Percentiles rank a stretch among this genome's conserved stretches.
phyloP scores from a whole-genome alignment of 257 asterid species.

The Buddleja alternifolia region DNA sequence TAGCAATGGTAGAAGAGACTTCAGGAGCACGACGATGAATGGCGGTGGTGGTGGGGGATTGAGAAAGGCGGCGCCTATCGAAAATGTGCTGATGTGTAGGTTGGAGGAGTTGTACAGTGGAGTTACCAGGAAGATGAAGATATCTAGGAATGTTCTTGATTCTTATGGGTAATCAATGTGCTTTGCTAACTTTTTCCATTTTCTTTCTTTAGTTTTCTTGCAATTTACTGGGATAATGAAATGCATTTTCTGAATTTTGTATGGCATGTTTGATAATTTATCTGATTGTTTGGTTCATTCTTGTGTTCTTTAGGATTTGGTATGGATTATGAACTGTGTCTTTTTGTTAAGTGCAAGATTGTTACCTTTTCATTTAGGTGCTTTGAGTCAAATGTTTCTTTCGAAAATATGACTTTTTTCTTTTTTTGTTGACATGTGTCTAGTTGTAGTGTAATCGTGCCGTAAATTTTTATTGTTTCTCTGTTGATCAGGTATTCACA shows the following conservation, averaged over 20 bases:
- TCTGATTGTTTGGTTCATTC: too few relatives aligned
- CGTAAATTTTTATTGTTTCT: too few relatives aligned
- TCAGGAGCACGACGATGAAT: constrained; percentile 68
- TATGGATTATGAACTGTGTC: too few relatives aligned
- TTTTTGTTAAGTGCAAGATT: too few relatives aligned
- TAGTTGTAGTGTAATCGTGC: neutral
- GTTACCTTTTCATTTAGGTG: too few relatives aligned
- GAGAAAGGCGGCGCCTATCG: constrained; percentile 78
- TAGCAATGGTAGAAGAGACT: constrained; percentile 45
- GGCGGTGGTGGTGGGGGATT: constrained; percentile 50
- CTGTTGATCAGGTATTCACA: too few relatives aligned
- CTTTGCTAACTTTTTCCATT: too few relatives aligned
- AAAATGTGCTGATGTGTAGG: constrained; percentile 73
- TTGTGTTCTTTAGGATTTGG: too few relatives aligned
- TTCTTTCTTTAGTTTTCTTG: too few relatives aligned
- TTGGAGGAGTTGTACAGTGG: constrained; percentile 91
- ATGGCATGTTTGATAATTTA: too few relatives aligned
- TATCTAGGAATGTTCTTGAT: constrained; percentile 72
- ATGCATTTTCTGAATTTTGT: too few relatives aligned
- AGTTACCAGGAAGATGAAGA: constrained; percentile 85
- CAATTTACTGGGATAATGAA: too few relatives aligned
- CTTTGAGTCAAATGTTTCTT: neutral
- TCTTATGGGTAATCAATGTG: constrained; percentile 76
- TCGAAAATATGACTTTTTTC: neutral
- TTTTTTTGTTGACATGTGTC: neutral